Evolutionary conservation across 2,329 filamentous ascomycete species (phyloP).

Genomic region (Neofusicoccum ribis): DNA sequence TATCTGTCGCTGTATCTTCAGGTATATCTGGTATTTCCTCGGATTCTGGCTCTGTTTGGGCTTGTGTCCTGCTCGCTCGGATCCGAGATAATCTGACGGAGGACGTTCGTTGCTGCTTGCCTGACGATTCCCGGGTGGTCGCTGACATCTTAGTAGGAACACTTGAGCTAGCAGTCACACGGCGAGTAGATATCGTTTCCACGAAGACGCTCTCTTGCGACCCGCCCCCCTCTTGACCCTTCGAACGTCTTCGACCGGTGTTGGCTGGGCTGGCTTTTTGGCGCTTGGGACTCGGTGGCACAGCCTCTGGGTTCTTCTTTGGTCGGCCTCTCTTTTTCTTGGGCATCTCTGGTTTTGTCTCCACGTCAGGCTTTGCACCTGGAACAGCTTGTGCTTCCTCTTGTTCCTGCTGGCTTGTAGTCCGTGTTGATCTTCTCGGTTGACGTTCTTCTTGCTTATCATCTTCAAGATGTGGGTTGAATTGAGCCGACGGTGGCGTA

Average conservation of each 20-base stretch:
- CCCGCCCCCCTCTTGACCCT: not conserved
- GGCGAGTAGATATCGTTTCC: not conserved
- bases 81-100: not conserved
- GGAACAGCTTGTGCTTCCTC: not conserved
- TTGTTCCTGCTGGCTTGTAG: not conserved
- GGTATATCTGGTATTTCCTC: not conserved
- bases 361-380: not conserved
- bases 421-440: not conserved
- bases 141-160: no score
- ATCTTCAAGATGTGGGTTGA: not conserved
- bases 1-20: no score
- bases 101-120: not conserved
- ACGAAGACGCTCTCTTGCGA: not conserved
- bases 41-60: not conserved
- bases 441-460: not conserved
- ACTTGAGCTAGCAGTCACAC: not conserved
- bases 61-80: not conserved
- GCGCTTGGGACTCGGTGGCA: not conserved
- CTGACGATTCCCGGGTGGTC: not conserved
- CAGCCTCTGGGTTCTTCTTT: not conserved
- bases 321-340: not conserved
- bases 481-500: not conserved
- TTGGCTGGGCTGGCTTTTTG: not conserved
- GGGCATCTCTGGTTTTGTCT: not conserved
- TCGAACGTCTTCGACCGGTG: not conserved